Evolutionary conservation across 1,139 yeast genomes (phyloP).

Genomic region (Yamadazyma taylorii): DNA sequence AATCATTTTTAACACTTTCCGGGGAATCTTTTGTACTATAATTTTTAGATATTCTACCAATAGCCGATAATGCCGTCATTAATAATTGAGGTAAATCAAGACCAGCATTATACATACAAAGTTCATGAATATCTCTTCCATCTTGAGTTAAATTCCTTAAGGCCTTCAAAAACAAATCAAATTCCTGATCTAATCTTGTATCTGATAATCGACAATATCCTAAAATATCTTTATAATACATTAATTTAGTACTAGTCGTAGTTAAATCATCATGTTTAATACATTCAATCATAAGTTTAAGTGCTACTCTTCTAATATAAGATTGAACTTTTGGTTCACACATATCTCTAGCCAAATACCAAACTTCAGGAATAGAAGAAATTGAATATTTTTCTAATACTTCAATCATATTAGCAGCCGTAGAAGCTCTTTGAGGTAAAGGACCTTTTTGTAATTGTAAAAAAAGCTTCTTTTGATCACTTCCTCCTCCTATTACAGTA

Average conservation of each 20-base stretch:
- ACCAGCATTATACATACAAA: slow-evolving; percentile 47
- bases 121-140: slow-evolving; percentile 62
- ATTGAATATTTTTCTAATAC: slow-evolving; percentile 54
- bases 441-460: slow-evolving; percentile 39
- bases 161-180: slow-evolving; percentile 55
- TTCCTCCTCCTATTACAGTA: slow-evolving; percentile 63
- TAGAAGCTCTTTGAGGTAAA: slow-evolving; percentile 44
- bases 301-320: slow-evolving; percentile 52
- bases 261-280: slow-evolving; percentile 50
- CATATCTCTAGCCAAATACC: slow-evolving; percentile 69
- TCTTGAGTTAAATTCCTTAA: slow-evolving; percentile 54
- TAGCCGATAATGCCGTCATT: slow-evolving; percentile 13
- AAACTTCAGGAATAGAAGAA: slow-evolving; percentile 67
- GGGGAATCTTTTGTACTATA: slow-evolving; percentile 8
- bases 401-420: slow-evolving; percentile 53
- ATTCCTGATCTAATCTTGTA: slow-evolving; percentile 45
- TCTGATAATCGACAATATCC: slow-evolving; percentile 37
- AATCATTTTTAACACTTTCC: slow-evolving; percentile 12
- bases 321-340: slow-evolving; percentile 42
- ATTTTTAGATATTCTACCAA: slow-evolving; percentile 14
- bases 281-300: slow-evolving; percentile 57
- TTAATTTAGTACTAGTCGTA: slow-evolving; percentile 45
- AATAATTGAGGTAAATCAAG: slow-evolving; percentile 39
- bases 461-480: slow-evolving; percentile 48
- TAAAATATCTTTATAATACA: slow-evolving; percentile 62